These are phyloP conservation scores for Artemisia tridentata DNA, from an alignment of 129 eudicot genomes.

Conservation along the genomic window DNA sequence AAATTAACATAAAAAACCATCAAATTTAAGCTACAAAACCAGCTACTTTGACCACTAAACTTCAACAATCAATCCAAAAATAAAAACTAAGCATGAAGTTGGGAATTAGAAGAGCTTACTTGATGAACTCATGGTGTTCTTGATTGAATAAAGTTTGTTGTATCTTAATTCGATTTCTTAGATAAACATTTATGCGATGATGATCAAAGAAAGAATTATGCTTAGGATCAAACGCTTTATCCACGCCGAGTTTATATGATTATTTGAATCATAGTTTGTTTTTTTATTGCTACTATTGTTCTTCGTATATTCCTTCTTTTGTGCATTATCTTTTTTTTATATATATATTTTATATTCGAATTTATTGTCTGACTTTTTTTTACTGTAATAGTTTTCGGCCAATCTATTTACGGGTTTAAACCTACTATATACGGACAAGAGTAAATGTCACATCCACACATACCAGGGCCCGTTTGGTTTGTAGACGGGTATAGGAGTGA, in stretches of 20 bases:
- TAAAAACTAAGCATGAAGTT: neutral
- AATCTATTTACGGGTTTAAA: too few species aligned
- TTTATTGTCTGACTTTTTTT: too few species aligned
- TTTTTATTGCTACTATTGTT: too few species aligned
- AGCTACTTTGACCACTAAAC: slow-evolving; percentile 12
- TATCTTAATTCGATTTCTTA: too few species aligned
- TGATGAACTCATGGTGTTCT: slow-evolving; percentile 30
- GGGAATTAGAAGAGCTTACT: slow-evolving; percentile 20
- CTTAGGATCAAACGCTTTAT: neutral
- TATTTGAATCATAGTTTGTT: slow-evolving; percentile 15
- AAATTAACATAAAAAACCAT: too few species aligned
- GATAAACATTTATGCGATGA: slow-evolving; percentile 1
- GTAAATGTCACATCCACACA: too few species aligned
- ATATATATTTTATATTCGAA: too few species aligned
- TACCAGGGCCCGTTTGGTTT: too few species aligned
- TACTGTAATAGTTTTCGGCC: too few species aligned
- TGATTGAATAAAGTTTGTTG: neutral
- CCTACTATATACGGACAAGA: too few species aligned
- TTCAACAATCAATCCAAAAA: neutral
- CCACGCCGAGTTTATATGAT: slow-evolving; percentile 27
- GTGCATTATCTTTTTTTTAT: neutral
- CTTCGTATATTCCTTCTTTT: slow-evolving; percentile 21
- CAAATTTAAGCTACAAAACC: neutral
- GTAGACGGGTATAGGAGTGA: too few species aligned
- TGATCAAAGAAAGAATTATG: neutral